A percentile compares a stretch with the other conserved stretches of the same genome.
Conservation (phyloP, 2,329 filamentous ascomycete genomes). For the Phyllosticta citribraziliensis region DNA sequence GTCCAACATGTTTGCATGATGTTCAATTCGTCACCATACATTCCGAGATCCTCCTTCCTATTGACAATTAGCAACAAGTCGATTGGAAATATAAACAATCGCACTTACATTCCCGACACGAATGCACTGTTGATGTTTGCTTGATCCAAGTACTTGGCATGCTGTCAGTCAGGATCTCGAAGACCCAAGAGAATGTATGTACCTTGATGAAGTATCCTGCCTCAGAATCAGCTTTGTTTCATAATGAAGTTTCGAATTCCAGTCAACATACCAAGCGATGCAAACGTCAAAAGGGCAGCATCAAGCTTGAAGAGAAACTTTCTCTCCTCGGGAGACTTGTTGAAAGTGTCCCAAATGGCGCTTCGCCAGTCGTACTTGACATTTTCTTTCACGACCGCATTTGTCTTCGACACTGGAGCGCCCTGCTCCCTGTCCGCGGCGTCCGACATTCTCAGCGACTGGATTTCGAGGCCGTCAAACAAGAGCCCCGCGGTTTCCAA, state of each 20-base stretch:
- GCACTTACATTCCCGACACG: conserved; percentile 21
- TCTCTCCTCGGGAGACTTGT: conserved; percentile 16
- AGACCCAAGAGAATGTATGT: too few relatives aligned
- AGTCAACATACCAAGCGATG: conserved; percentile 28
- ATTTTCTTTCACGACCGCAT: neutral
- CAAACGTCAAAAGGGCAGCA: conserved; percentile 38
- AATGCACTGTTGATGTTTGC: conserved; percentile 30
- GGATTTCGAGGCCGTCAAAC: neutral
- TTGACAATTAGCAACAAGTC: neutral
- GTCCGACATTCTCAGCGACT: neutral
- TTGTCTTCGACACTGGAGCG: neutral
- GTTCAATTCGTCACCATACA: conserved; percentile 47
- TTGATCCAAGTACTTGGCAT: conserved; percentile 34
- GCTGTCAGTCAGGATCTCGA: neutral
- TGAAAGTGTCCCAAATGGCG: conserved; percentile 16
- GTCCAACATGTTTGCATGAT: conserved; percentile 49
- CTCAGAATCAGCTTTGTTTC: neutral
- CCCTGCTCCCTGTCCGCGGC: neutral
- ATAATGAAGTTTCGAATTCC: neutral
- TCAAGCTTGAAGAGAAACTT: conserved; percentile 21
- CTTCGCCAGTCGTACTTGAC: conserved; percentile 4
- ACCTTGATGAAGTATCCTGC: conserved; percentile 39
- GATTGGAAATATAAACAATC: conserved; percentile 6
- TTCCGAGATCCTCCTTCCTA: conserved; percentile 43
- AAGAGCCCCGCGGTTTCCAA: neutral